A percentile compares a stretch with the other conserved stretches of the same genome.
Conservation (phyloP, 1,284 basidiomycete species). For the Cystobasidiaceae sp. region DNA sequence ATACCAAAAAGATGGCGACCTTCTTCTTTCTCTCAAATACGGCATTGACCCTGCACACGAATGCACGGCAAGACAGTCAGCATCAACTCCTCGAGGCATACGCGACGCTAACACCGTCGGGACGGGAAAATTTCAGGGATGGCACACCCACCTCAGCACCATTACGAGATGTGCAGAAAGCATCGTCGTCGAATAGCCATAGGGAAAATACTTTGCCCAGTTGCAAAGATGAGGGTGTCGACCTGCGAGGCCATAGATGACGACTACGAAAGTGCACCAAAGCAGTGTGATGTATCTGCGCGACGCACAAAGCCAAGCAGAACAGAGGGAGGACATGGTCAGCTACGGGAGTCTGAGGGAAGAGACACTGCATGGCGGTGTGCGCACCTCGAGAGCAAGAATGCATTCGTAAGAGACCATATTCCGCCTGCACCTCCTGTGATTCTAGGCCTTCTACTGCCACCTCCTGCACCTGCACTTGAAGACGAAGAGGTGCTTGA, state of each 20-base stretch:
- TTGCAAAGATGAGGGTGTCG: slow-evolving; percentile 3
- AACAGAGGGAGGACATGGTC: neutral
- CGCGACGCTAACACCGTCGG: too few relatives aligned
- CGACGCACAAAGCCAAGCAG: neutral
- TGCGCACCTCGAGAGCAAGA: slow-evolving; percentile 1
- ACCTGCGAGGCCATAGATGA: neutral
- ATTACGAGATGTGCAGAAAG: slow-evolving; percentile 28
- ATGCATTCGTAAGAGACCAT: neutral
- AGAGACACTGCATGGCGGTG: neutral
- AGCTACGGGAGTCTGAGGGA: neutral
- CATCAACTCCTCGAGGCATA: too few relatives aligned
- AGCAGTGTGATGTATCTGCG: slow-evolving; percentile 21
- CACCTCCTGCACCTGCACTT: neutral
- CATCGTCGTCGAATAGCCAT: slow-evolving; percentile 18
- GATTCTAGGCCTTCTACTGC: too few relatives aligned
- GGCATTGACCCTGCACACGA: slow-evolving; percentile 10
- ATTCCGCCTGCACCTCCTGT: too few relatives aligned
- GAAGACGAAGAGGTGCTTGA: too few relatives aligned
- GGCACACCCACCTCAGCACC: slow-evolving; percentile 7
- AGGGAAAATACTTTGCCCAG: slow-evolving; percentile 21
- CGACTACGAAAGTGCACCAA: slow-evolving; percentile 27
- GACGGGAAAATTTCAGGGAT: too few relatives aligned
- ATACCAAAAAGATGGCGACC: slow-evolving; percentile 10
- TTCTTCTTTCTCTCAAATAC: slow-evolving; percentile 8
- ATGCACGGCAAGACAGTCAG: neutral